Base-by-base conservation (phyloP, 164 flowering plant species). In the Magnolia changhungtana region DNA sequence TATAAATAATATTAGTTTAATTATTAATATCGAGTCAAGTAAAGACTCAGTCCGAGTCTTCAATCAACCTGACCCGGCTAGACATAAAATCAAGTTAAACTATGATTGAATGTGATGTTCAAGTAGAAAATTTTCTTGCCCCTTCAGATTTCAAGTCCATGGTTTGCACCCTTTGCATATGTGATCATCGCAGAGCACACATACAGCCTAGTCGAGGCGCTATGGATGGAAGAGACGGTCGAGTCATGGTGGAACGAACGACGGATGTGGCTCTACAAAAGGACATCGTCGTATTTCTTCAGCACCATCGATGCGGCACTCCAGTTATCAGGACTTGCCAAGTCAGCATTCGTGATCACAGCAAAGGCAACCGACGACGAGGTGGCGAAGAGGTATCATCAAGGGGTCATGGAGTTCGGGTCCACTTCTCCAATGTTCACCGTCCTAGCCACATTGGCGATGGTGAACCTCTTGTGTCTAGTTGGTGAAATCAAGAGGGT, bases 331-430 rank as follows among this genome's bases (percentile, higher is more conserved):
- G 95, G 95, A 3, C 74, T 84, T 49, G 71, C 89, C 0, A 78
- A 82, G 8, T 71, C 81, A 10, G 80, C 72, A 4, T 94, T 94
- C 50, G 70, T 75, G 2, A 81, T 92, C 80, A 82, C 92, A 0
- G 72, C 84, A 19, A 92, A 92, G 79, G 90, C 85, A 2, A 55
- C 85, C 0, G 91, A 89, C 51, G 78, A 86, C 24, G 97, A 89
- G 9, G 88, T 82, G 0, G 65, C 76, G 0, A 29, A 80, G 71
- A 75, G 95, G 75, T 91, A 88, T 61, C 81, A 87, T 63, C 55
- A 81, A 59, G 98, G 90, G 78, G 87, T 82, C 14, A 81, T 92
- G 86, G 96, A 92, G 77, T 94, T 94, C 68, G 92, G 97, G 65
- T 69, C 78, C 11, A 59, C 86, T 51, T 83, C 90, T 37, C 87